These are phyloP conservation scores for Diaporthe aspalathi DNA, from an alignment of 2,329 filamentous ascomycete species.

Conservation along the genomic window DNA sequence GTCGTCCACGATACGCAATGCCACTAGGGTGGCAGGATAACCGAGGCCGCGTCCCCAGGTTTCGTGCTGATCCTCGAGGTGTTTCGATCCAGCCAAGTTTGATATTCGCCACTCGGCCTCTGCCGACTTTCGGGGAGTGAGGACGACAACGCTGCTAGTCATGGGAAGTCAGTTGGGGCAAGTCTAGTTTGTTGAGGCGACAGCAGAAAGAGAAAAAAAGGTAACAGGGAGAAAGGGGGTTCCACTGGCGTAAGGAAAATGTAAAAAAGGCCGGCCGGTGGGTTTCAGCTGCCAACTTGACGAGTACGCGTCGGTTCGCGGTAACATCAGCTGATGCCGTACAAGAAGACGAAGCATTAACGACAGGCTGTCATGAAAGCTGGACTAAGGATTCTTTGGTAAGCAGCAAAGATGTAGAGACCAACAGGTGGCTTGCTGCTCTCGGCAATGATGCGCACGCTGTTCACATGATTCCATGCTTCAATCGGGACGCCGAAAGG, in stretches of 20 bases:
- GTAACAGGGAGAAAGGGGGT: background rate
- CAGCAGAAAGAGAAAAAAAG: background rate
- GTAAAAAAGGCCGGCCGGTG: conserved; percentile 11
- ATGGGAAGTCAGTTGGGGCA: background rate
- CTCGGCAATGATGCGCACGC: background rate
- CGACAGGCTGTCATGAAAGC: background rate
- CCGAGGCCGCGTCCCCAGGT: background rate
- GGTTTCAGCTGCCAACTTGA: background rate
- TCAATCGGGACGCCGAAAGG: background rate
- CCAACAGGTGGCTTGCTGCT: background rate
- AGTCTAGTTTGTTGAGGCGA: background rate
- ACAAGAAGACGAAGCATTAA: background rate
- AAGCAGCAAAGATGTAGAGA: background rate
- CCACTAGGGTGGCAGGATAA: conserved; percentile 14
- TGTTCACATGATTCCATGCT: background rate
- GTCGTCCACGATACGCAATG: background rate
- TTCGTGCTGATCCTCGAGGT: background rate
- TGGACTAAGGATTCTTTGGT: background rate
- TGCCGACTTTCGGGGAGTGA: background rate
- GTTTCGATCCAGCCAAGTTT: background rate
- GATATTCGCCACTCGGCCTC: conserved; percentile 12
- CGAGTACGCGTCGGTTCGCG: background rate
- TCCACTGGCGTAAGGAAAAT: background rate
- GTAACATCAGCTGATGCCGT: conserved; percentile 9
- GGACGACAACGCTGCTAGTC: background rate